These are phyloP conservation scores for Coemansia sp. DNA, from an alignment of 192 early-diverging fungal species.

Conservation along the genomic window DNA sequence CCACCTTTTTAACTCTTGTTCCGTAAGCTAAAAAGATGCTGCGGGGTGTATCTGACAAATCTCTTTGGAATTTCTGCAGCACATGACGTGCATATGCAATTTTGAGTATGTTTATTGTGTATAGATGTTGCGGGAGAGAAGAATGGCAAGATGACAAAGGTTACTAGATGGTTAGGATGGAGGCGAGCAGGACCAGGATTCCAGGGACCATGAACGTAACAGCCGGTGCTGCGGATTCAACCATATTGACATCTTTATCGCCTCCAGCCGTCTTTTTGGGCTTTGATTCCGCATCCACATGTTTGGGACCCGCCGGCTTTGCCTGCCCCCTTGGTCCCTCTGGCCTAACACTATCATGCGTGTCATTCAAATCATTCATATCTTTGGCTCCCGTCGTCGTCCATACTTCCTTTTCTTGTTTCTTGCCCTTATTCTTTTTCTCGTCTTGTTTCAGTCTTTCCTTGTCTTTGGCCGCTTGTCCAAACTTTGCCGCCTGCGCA, in stretches of 20 bases:
- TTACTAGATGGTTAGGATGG: neutral
- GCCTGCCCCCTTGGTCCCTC: neutral
- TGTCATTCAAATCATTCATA: constrained; percentile 41
- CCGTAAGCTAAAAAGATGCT: neutral
- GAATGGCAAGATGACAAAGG: neutral
- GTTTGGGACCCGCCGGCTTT: neutral
- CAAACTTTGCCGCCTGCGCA: constrained; percentile 51
- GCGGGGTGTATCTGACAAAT: neutral
- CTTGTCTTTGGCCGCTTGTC: constrained; percentile 48
- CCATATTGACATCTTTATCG: constrained; percentile 3
- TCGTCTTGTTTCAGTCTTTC: constrained; percentile 37
- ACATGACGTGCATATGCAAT: too few species aligned
- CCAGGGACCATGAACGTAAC: neutral
- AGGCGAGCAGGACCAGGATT: neutral
- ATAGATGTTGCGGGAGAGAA: too few species aligned
- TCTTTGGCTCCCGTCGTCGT: constrained; percentile 14
- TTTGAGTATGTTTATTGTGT: too few species aligned
- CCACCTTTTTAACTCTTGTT: neutral
- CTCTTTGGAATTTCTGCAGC: neutral
- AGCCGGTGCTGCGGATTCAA: neutral
- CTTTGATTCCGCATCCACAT: neutral
- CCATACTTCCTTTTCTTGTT: constrained; percentile 9
- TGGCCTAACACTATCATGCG: constrained; percentile 5
- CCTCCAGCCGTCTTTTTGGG: neutral
- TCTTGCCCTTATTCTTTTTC: constrained; percentile 34